phyloP scores from a whole-genome alignment of 2,329 filamentous ascomycete genomes.

The Colletotrichum spaethianum region DNA sequence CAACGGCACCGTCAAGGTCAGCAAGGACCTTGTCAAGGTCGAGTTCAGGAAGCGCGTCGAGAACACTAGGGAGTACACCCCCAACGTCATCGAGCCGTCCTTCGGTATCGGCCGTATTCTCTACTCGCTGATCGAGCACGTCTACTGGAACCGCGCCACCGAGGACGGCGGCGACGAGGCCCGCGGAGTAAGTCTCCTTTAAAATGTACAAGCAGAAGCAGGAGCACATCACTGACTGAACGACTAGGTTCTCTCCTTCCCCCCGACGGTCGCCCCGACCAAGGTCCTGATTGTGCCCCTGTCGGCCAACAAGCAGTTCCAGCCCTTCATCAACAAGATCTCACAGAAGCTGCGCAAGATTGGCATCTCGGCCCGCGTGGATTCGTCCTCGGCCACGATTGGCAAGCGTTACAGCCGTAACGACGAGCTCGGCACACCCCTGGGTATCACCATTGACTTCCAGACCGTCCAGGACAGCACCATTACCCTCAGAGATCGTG shows the following conservation, averaged over 20 bases:
- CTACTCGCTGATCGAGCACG: slow-evolving; percentile 94
- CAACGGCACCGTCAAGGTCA: slow-evolving; percentile 83
- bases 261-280: slow-evolving; percentile 84
- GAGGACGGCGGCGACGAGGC: slow-evolving; percentile 82
- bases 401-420: slow-evolving; percentile 96
- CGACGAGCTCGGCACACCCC: slow-evolving; percentile 94
- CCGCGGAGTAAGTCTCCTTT: slow-evolving; percentile 78
- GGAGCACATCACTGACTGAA: slow-evolving; percentile 8
- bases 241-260: slow-evolving; percentile 65
- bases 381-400: slow-evolving; percentile 92
- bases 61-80: slow-evolving; percentile 90
- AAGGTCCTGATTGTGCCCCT: slow-evolving; percentile 95
- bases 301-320: slow-evolving; percentile 85
- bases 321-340: slow-evolving; percentile 80
- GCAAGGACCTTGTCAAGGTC: slow-evolving; percentile 84
- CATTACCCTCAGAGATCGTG: slow-evolving; percentile 90
- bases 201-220: slow-evolving; percentile 40
- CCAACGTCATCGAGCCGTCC: slow-evolving; percentile 97
- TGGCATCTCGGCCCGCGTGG: slow-evolving; percentile 87
- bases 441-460: slow-evolving; percentile 96
- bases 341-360: slow-evolving; percentile 82
- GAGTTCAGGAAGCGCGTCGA: slow-evolving; percentile 87
- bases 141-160: slow-evolving; percentile 86
- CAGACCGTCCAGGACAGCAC: slow-evolving; percentile 91
- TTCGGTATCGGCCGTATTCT: slow-evolving; percentile 97